Conservation (phyloP, 495 filamentous ascomycete genomes). For the Penicillium subrubescens region DNA sequence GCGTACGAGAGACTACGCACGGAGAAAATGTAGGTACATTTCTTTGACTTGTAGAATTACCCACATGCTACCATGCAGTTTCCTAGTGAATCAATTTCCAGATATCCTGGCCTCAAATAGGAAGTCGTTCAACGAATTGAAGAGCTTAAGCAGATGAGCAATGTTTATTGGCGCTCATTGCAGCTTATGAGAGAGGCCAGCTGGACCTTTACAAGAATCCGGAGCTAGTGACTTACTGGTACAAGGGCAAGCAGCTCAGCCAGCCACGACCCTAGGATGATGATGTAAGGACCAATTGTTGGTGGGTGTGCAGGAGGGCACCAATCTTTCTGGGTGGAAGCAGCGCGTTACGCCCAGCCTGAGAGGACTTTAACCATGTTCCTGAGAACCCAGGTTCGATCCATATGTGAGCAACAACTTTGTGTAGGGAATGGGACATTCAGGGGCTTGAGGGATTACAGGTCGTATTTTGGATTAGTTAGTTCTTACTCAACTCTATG, state of each 20-base stretch:
- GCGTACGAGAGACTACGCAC: neutral
- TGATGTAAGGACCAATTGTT: neutral
- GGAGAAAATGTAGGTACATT: neutral
- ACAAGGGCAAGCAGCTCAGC: conserved; percentile 7
- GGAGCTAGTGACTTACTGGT: conserved; percentile 11
- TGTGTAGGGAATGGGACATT: too few species aligned
- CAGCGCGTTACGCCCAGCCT: too few species aligned
- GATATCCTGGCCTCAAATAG: conserved; percentile 3
- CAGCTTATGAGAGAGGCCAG: neutral
- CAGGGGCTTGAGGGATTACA: too few species aligned
- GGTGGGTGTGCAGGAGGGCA: neutral
- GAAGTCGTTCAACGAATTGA: neutral
- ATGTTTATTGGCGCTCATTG: neutral
- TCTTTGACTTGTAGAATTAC: neutral
- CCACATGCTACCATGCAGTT: neutral
- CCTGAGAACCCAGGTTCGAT: too few species aligned
- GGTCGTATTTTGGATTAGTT: too few species aligned
- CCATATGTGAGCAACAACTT: too few species aligned
- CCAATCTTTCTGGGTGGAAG: conserved; percentile 6
- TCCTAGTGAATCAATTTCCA: neutral
- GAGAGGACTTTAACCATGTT: too few species aligned
- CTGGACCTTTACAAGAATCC: neutral
- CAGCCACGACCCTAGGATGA: conserved; percentile 9
- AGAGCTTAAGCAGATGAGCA: neutral
- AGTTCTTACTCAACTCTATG: too few species aligned